Evolutionary conservation across 2,329 filamentous ascomycete species (phyloP).

Genomic region (Orbilia oligospora): DNA sequence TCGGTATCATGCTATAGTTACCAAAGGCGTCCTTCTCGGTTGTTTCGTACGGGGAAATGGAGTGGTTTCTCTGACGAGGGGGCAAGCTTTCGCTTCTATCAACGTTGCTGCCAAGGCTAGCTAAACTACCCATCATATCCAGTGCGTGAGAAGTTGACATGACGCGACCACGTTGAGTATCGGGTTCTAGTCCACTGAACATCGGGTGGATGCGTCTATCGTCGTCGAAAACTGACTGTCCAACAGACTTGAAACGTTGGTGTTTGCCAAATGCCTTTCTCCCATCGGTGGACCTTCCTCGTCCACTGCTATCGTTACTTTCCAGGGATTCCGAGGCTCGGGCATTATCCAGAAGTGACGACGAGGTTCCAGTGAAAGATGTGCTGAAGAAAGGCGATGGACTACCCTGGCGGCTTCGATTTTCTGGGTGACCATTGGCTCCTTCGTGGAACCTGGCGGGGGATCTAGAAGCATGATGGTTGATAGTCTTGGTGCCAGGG

Average conservation of each 20-base stretch:
- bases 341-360: conserved; percentile 56
- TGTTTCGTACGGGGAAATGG: conserved; percentile 60
- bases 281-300: conserved; percentile 57
- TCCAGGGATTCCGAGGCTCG: conserved; percentile 55
- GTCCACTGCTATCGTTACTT: conserved; percentile 42
- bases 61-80: conserved; percentile 63
- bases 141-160: conserved; percentile 63
- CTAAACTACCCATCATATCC: conserved; percentile 57
- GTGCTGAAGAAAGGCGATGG: conserved; percentile 58
- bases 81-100: conserved; percentile 64
- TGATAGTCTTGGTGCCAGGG: conserved; percentile 62
- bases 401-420: conserved; percentile 53
- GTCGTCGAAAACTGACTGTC: conserved; percentile 59
- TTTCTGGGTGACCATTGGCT: conserved; percentile 52
- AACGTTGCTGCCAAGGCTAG: conserved; percentile 56
- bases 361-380: conserved; percentile 48
- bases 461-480: conserved; percentile 62
- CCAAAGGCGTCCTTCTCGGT: conserved; percentile 55
- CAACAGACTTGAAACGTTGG: conserved; percentile 58
- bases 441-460: conserved; percentile 62
- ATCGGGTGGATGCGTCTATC: conserved; percentile 61
- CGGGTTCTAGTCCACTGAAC: conserved; percentile 61
- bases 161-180: conserved; percentile 63
- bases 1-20: conserved; percentile 56
- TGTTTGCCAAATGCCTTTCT: conserved; percentile 57